phyloP scores from a whole-genome alignment of 2,329 filamentous ascomycete genomes.

The Beauveria medogensis region DNA sequence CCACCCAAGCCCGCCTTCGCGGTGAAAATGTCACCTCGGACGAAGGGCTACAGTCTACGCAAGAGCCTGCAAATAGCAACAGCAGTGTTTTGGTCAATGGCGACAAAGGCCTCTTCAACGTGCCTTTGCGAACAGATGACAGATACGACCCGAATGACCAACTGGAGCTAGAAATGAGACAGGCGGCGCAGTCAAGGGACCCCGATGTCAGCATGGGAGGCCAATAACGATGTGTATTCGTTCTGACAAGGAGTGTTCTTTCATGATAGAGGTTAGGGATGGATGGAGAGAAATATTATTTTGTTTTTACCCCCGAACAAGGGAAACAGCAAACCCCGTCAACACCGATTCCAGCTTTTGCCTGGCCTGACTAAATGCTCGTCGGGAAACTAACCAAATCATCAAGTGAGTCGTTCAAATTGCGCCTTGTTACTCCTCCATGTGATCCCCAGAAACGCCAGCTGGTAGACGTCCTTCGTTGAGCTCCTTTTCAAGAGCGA shows the following conservation, averaged over 20 bases:
- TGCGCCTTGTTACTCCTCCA: constrained; percentile 48
- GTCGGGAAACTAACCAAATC: not conserved
- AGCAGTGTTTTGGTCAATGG: constrained; percentile 25
- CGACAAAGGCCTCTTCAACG: constrained; percentile 15
- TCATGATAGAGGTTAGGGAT: not conserved
- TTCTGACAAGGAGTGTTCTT: not conserved
- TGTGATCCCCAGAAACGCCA: constrained; percentile 48
- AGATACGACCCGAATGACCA: constrained; percentile 42
- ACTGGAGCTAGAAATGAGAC: constrained; percentile 47
- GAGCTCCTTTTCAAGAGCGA: constrained; percentile 81
- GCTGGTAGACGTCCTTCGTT: constrained; percentile 79
- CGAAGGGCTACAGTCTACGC: constrained; percentile 15
- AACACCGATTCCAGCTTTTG: constrained; percentile 6
- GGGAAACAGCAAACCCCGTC: constrained; percentile 8
- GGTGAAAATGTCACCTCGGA: constrained; percentile 30
- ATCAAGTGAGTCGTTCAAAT: not conserved
- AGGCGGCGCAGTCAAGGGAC: constrained; percentile 34
- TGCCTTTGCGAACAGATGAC: constrained; percentile 19
- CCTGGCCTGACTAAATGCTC: constrained; percentile 3
- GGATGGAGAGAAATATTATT: not conserved
- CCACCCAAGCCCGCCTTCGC: constrained; percentile 37
- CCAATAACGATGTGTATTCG: not conserved
- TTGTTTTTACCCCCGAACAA: not conserved
- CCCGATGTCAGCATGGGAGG: constrained; percentile 49
- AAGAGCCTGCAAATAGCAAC: constrained; percentile 18